These are phyloP conservation scores for Eruca vesicaria DNA, from an alignment of 441 rosid species.

Conservation along the genomic window DNA sequence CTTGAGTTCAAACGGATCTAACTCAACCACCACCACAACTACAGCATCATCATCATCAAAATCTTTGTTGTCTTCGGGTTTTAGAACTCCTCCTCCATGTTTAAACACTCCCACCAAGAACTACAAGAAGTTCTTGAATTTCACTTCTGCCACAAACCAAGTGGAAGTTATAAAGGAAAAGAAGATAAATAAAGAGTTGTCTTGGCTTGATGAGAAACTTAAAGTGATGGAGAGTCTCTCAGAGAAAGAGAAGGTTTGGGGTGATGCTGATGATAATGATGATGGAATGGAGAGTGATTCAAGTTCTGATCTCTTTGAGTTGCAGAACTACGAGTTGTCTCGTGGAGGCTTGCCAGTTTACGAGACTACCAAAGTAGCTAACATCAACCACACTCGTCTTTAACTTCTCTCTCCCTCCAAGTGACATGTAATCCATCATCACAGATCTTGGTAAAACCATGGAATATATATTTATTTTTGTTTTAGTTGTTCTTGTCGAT, in stretches of 20 bases:
- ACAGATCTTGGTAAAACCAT: conserved; percentile 11
- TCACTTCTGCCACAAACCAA: conserved; percentile 51
- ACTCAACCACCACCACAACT: conserved; percentile 17
- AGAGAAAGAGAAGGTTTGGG: conserved; percentile 40
- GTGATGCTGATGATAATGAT: conserved; percentile 26
- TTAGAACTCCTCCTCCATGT: conserved; percentile 72
- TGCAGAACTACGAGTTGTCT: conserved; percentile 74
- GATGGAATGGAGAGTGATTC: conserved; percentile 87
- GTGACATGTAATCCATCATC: conserved; percentile 6
- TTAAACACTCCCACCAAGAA: conserved; percentile 60
- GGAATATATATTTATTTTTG: not conserved
- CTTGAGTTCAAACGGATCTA: conserved; percentile 52
- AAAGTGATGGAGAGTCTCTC: conserved; percentile 36
- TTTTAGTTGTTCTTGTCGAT: conserved; percentile 17
- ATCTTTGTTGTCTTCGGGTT: conserved; percentile 67
- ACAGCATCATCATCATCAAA: conserved; percentile 36
- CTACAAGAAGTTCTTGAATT: conserved; percentile 50
- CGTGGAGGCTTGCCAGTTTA: conserved; percentile 82
- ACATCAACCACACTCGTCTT: conserved; percentile 46
- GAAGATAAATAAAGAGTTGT: conserved; percentile 30
- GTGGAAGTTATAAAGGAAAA: conserved; percentile 17
- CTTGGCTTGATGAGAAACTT: conserved; percentile 52
- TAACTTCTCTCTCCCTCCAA: conserved; percentile 2
- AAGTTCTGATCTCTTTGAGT: conserved; percentile 94
- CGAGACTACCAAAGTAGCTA: conserved; percentile 79